Conservation (phyloP, 176 grass and related monocot species). For the Aegilops speltoides region DNA sequence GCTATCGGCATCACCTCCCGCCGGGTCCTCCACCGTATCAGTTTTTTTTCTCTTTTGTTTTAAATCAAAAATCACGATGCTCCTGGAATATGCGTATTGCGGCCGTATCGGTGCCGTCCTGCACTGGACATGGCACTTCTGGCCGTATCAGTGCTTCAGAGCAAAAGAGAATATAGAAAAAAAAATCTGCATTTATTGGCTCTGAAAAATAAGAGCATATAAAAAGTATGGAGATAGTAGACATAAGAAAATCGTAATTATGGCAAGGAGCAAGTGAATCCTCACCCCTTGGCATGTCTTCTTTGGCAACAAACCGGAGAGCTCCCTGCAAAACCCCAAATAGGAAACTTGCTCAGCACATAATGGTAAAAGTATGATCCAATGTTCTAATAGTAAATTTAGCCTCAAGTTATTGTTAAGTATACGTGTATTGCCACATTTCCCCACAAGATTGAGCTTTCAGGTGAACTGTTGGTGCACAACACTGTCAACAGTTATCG, state of each 20-base stretch:
- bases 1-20: too few species aligned
- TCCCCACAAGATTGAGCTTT: neutral
- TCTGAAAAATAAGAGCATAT: neutral
- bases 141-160: too few species aligned
- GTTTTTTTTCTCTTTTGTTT: too few species aligned
- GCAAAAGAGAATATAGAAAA: constrained; percentile 5
- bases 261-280: constrained; percentile 1
- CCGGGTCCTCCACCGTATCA: too few species aligned
- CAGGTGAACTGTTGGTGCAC: neutral
- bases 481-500: constrained; percentile 3
- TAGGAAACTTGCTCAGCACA: constrained; percentile 23
- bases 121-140: too few species aligned
- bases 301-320: constrained; percentile 42
- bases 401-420: constrained; percentile 1
- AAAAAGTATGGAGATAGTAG: constrained; percentile 14
- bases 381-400: constrained; percentile 15
- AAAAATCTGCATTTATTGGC: neutral
- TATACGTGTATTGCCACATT: neutral
- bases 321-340: constrained; percentile 33
- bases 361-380: neutral
- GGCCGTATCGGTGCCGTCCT: too few species aligned
- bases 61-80: too few species aligned
- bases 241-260: neutral
- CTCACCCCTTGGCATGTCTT: constrained; percentile 32
- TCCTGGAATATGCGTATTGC: too few species aligned